phyloP scores from a whole-genome alignment of 768 basidiomycete species.

The Serendipita indica region DNA sequence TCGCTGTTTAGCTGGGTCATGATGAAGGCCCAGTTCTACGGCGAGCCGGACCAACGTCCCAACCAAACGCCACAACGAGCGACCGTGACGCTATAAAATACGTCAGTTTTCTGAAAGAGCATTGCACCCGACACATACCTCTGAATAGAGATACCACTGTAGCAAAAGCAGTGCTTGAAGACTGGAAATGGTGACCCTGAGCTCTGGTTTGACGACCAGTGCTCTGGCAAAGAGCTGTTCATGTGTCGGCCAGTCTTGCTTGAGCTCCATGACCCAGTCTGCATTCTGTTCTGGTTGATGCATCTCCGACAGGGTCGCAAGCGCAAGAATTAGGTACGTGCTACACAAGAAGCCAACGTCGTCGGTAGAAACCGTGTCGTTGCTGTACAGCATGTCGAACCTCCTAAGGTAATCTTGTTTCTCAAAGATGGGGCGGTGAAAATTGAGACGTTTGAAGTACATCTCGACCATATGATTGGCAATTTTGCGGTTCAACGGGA shows the following conservation, averaged over 20 bases:
- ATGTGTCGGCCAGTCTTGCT: slow-evolving; percentile 53
- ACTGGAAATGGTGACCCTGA: slow-evolving; percentile 68
- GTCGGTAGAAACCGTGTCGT: slow-evolving; percentile 31
- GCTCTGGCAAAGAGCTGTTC: slow-evolving; percentile 77
- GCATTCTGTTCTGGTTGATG: slow-evolving; percentile 35
- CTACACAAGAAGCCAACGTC: slow-evolving; percentile 72
- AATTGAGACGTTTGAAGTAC: slow-evolving; percentile 65
- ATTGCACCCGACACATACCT: slow-evolving; percentile 33
- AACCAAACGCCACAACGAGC: slow-evolving; percentile 76
- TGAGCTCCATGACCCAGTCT: background rate
- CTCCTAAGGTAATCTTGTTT: slow-evolving; percentile 52
- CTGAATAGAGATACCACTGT: slow-evolving; percentile 83
- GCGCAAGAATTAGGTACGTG: slow-evolving; percentile 59
- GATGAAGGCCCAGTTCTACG: slow-evolving; percentile 74
- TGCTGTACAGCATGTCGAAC: slow-evolving; percentile 52
- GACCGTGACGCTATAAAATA: slow-evolving; percentile 58
- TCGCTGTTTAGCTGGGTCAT: slow-evolving; percentile 59
- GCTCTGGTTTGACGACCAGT: slow-evolving; percentile 60
- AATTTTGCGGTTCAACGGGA: slow-evolving; percentile 64
- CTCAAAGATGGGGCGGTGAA: slow-evolving; percentile 63
- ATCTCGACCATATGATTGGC: slow-evolving; percentile 45
- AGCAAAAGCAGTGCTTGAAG: slow-evolving; percentile 70
- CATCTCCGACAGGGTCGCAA: slow-evolving; percentile 70
- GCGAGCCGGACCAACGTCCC: slow-evolving; percentile 70
- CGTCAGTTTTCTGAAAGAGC: background rate